Evolutionary conservation across 1,284 basidiomycete genomes (phyloP), one percentile per base, ranked within the genome.

Genomic region (Cutaneotrichosporon cavernicola): DNA sequence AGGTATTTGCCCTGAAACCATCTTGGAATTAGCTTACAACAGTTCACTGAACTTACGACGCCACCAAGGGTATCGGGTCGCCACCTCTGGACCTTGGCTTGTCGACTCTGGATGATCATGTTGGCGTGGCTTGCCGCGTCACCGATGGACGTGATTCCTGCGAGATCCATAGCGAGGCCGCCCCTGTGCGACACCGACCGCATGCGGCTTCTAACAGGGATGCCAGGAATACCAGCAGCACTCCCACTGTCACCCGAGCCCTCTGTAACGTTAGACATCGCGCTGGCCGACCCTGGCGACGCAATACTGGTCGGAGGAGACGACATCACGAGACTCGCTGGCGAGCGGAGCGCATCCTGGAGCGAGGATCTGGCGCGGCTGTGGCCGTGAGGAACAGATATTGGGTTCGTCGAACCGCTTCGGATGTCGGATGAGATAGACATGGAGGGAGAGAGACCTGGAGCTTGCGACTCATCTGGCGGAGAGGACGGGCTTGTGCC

Each of bases 81-180:
- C 84, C 84, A 85, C 58, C 84, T 80, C 60, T 84, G 82, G 66
- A 85, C 76, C 69, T 85, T 85, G 36, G 84, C 84, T 38, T 82
- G 81, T 26, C 84, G 76, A 59, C 80, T 83, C 66, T 84, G 83
- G 67, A 85, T 78, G 68, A 85, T 85, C 78, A 84, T 83, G 64
- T 80, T 81, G 0, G 84, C 84, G 63, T 84, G 79, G 65, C 74
- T 74, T 0, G 78, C 83, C 46, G 84, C 84, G 69, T 85, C 83
- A 0, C 81, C 80, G 18, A 80, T 73, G 1, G 68, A 69, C 5
- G 66, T 62, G 16, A 75, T 64, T 1, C 75, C 76, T 1, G 74
- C 74, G 26, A 77, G 53, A 65, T 77, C 77, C 73, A 76, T 75
- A 2, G 71, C 72, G 61, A 69, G 62, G 18, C 56, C 67, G 8